These are phyloP conservation scores for Tetrahymena borealis DNA, from an alignment of 73 alveolate species.

Conservation along the genomic window DNA sequence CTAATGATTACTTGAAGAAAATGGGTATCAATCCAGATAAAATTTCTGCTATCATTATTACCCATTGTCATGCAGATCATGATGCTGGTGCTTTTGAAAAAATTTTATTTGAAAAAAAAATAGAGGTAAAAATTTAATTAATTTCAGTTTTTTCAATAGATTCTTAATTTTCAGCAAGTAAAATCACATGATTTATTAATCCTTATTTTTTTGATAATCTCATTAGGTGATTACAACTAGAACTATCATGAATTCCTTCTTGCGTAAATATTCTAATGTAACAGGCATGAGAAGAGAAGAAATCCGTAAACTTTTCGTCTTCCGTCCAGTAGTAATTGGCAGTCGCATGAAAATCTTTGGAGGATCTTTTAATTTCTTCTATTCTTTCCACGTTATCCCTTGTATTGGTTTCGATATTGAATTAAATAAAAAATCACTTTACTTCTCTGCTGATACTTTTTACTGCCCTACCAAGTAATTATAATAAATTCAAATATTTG, in stretches of 20 bases:
- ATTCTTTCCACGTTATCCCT: slow-evolving; percentile 35
- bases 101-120: slow-evolving; percentile 21
- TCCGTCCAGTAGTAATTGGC: slow-evolving; percentile 38
- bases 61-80: slow-evolving; percentile 50
- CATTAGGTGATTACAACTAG: slow-evolving; percentile 18
- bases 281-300: slow-evolving; percentile 13
- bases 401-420: slow-evolving; percentile 19
- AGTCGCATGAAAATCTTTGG: slow-evolving; percentile 32
- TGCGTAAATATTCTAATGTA: slow-evolving; percentile 35
- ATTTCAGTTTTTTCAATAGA: not conserved
- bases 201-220: not conserved
- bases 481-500: too few relatives aligned
- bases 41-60: slow-evolving; percentile 35
- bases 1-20: slow-evolving; percentile 24
- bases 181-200: not conserved
- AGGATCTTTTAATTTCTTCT: slow-evolving; percentile 20
- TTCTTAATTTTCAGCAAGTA: not conserved
- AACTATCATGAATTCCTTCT: slow-evolving; percentile 39
- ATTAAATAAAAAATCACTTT: slow-evolving; percentile 28
- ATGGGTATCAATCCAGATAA: slow-evolving; percentile 36
- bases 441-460: slow-evolving; percentile 38
- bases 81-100: slow-evolving; percentile 45
- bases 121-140: not conserved
- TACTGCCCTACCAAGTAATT: slow-evolving; percentile 15
- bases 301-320: slow-evolving; percentile 5